These are phyloP conservation scores for Fomitopsis palustris DNA, from an alignment of 1,284 basidiomycete genomes.

Conservation along the genomic window DNA sequence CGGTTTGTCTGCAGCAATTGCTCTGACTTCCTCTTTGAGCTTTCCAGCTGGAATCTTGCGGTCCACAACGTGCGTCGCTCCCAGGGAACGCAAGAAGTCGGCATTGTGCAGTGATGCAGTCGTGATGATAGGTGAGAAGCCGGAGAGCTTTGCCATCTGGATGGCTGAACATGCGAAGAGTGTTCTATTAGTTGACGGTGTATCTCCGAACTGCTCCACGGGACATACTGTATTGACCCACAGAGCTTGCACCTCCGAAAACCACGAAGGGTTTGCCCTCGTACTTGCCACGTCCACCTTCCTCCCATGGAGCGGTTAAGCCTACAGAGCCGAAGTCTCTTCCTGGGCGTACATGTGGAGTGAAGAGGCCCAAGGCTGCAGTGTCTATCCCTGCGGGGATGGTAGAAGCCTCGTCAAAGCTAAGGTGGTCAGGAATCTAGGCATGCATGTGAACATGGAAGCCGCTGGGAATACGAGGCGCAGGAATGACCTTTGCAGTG, in stretches of 20 bases:
- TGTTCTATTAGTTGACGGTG: too few species aligned
- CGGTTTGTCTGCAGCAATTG: constrained; percentile 22
- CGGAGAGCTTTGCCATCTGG: constrained; percentile 50
- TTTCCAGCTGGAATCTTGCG: constrained; percentile 27
- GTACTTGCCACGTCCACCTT: constrained; percentile 25
- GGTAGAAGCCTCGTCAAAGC: constrained; percentile 6
- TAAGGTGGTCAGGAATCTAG: constrained; percentile 2
- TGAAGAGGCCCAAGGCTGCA: constrained; percentile 3
- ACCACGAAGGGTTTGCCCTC: constrained; percentile 29
- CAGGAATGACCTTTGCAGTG: not conserved
- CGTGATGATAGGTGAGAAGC: constrained; percentile 51
- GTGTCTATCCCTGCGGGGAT: constrained; percentile 9
- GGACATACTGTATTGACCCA: constrained; percentile 29
- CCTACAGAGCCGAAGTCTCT: constrained; percentile 4
- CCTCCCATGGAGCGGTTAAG: constrained; percentile 15
- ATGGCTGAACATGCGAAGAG: constrained; percentile 38
- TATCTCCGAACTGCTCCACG: not conserved
- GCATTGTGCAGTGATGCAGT: constrained; percentile 45
- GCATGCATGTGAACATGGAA: not conserved
- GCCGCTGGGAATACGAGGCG: not conserved
- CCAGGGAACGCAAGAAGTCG: constrained; percentile 42
- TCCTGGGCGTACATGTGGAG: not conserved
- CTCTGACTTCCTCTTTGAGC: constrained; percentile 21
- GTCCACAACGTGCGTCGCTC: constrained; percentile 52
- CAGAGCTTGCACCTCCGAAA: constrained; percentile 34